Evolutionary conservation across 2,329 filamentous ascomycete species (phyloP), one percentile per base, ranked within the genome.

Genomic region (Verticillium longisporum): DNA sequence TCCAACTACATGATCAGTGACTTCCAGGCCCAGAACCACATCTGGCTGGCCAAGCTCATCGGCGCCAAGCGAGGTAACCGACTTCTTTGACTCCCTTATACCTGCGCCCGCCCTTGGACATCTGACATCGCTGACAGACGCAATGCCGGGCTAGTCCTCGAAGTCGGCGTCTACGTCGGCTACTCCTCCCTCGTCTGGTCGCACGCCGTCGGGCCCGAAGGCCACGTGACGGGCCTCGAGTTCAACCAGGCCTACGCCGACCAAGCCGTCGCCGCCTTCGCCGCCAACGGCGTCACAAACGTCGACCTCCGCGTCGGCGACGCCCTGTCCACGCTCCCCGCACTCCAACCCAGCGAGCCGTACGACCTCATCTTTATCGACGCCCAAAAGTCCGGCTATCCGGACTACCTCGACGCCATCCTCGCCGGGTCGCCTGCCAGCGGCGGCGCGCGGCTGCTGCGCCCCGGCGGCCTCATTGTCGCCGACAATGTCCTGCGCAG

Each of bases 281-380:
- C 67, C 21, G 72, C 75, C 36, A 69, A 76, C 50, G 73, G 71
- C 15, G 66, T 81, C 38, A 67, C 70, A 37, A 83, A 83, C 64
- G 70, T 78, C 38, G 73, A 81, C n/a, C 70, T 83, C 13, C 64
- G 79, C 7, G 70, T 79, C 18, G 80, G 81, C 4, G 74, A 81
- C 64, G 80, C 78, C 4, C 71, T 77, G 7, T 69, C 80, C 63
- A 78, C 76, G 80, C 70, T 77, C 10, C 66, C 68, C 6, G 61
- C 66, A 15, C 71, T 74, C 3, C 64, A 75, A 62, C 65, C 70
- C 61, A 61, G 68, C 38, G 69, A 77, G 65, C 78, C 82, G 4
- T 84, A 80, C 65, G 82, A 84, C 68, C 70, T 83, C 55, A 74
- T 83, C 67, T 84, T 84, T 68, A 75, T 83, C 63, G 81, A 84